Evolutionary conservation across 768 basidiomycete species (phyloP).

Genomic region (Cytidiella melzeri): DNA sequence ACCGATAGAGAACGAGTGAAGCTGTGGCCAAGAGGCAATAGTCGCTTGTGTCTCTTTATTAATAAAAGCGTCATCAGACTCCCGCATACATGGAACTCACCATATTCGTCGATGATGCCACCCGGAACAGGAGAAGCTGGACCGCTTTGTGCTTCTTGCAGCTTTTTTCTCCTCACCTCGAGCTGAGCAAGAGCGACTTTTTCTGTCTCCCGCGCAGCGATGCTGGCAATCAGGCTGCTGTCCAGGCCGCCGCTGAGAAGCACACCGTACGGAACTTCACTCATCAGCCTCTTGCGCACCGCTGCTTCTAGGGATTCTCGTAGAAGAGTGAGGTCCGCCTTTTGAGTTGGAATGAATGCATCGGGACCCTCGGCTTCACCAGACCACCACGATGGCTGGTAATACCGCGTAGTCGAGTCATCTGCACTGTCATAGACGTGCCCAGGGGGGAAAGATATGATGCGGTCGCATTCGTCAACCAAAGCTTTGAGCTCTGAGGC

Average conservation of each 20-base stretch:
- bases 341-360: constrained; percentile 49
- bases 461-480: constrained; percentile 85
- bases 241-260: constrained; percentile 93
- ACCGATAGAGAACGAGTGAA: constrained; percentile 98
- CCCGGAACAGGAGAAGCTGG: constrained; percentile 37
- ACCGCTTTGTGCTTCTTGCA: constrained; percentile 48
- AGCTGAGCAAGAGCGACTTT: constrained; percentile 78
- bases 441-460: constrained; percentile 95
- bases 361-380: constrained; percentile 64
- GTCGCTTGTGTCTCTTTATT: constrained; percentile 39
- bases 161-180: constrained; percentile 58
- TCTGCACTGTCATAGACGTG: constrained; percentile 91
- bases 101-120: constrained; percentile 43
- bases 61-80: not conserved
- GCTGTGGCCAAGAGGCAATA: constrained; percentile 85
- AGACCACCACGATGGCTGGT: constrained; percentile 83
- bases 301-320: constrained; percentile 85
- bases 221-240: constrained; percentile 91
- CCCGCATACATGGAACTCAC: constrained; percentile 29
- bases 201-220: constrained; percentile 93
- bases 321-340: constrained; percentile 61
- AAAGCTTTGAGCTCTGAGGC: constrained; percentile 95
- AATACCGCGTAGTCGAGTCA: constrained; percentile 76
- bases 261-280: constrained; percentile 97
- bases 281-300: constrained; percentile 94